phyloP scores from a whole-genome alignment of 139 green algal genomes.

The Mychonastes homosphaera region DNA sequence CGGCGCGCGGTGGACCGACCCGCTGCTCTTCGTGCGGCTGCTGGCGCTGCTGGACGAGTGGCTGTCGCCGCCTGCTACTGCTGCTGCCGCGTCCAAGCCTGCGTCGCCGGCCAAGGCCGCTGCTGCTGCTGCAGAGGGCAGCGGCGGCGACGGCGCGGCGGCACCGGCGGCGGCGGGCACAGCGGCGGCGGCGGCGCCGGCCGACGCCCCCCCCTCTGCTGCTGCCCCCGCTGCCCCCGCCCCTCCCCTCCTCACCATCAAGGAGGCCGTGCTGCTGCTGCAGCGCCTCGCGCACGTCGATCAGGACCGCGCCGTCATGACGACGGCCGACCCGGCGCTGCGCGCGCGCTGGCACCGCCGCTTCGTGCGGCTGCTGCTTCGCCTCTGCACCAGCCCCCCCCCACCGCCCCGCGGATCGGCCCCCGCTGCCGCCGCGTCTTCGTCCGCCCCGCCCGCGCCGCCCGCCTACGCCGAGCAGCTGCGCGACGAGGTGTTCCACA shows the following conservation, averaged over 20 bases:
- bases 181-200: constrained; percentile 33
- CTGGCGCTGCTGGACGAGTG: constrained; percentile 5
- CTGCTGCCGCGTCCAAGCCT: no score
- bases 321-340: background rate
- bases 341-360: constrained; percentile 48
- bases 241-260: constrained; percentile 38
- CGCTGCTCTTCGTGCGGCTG: constrained; percentile 51
- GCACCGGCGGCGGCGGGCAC: no score
- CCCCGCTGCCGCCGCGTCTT: no score
- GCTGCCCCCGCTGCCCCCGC: constrained; percentile 36
- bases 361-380: constrained; percentile 64
- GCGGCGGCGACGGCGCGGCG: no score
- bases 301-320: constrained; percentile 31
- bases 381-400: constrained; percentile 31
- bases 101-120: no score
- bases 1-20: constrained; percentile 37
- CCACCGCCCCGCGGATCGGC: no score
- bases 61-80: background rate
- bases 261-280: constrained; percentile 79
- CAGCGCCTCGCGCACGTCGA: constrained; percentile 64
- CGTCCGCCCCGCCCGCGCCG: no score
- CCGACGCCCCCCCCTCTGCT: constrained; percentile 12
- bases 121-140: no score
- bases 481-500: constrained; percentile 61
- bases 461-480: constrained; percentile 46